Base-by-base conservation (phyloP, 176 grass and related monocot genomes). In the Raddia distichophylla region DNA sequence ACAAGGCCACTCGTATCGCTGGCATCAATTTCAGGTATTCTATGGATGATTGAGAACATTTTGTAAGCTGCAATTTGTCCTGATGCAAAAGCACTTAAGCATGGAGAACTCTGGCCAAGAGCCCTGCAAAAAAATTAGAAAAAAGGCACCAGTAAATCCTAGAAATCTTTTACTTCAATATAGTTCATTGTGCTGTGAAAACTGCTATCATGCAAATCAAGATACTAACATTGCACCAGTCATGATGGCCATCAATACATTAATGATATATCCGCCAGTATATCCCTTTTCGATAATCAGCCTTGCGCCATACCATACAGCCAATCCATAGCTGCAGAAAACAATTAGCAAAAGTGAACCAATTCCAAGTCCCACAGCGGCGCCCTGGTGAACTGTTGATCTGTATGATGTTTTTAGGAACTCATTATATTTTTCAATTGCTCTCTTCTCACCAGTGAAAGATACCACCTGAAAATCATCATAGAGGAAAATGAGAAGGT, bases 241-340 rank as follows among this genome's bases (percentile, higher is more conserved):
- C 78, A 92, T 90, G 60, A 95, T 82, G 8, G 93, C 82, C 80
- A 92, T 90, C 50, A 95, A 86, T 43, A 92, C 82, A 86, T 95
- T 95, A 47, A 95, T 90, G 68, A 95, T 82, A 79, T 72, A 73
- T 60, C 90, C 93, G 68, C 93, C 93, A 13, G 67, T 84, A 44
- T 95, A 95, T 20, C 93, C 90, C 68, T 95, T 88, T 53, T 87
- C 82, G 74, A 92, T 90, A 86, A 95, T 95, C 65, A 95, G 67
- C 65, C 72, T 87, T 68, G 93, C 80, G 83, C 90, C 93, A 40
- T 90, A 95, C 90, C 90, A 95, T 51, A 92, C 64, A 43, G 93
- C 87, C 42, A 95, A 78, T 20, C 82, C 90, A 76, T 92, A 95
- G 85, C 69, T 92, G 86, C 84, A 74, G 84, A 92, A 95, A 52